Percentiles rank a stretch among this genome's conserved stretches.
phyloP scores from a whole-genome alignment of 306 rosid species.

The Gastrolobium villosum region DNA sequence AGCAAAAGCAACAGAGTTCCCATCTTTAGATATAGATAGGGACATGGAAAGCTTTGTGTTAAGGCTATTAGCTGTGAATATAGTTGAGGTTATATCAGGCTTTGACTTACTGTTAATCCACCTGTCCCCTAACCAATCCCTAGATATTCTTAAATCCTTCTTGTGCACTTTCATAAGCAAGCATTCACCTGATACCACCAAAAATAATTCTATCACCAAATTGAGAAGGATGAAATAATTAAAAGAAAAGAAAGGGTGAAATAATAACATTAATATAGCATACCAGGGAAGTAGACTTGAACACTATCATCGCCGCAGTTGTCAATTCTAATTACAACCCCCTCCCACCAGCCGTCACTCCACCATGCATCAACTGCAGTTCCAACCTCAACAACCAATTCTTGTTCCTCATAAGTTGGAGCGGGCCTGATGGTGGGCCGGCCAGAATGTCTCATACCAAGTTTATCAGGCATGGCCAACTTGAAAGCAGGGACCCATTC shows the following conservation, averaged over 20 bases:
- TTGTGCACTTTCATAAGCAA: conserved; percentile 62
- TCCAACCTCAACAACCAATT: conserved; percentile 66
- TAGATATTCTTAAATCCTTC: conserved; percentile 82
- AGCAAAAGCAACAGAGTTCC: conserved; percentile 54
- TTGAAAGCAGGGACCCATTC: conserved; percentile 91
- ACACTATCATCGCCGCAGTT: conserved; percentile 52
- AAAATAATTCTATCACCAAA: conserved; percentile 13
- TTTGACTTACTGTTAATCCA: conserved; percentile 76
- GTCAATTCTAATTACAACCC: conserved; percentile 72
- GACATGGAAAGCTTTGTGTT: conserved; percentile 57
- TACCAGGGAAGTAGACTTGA: conserved; percentile 88
- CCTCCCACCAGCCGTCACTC: conserved; percentile 99
- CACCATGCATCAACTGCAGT: conserved; percentile 96
- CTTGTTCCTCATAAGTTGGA: conserved; percentile 64
- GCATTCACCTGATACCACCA: conserved; percentile 78
- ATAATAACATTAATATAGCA: conserved; percentile 31
- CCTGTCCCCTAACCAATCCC: conserved; percentile 88
- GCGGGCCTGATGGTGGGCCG: conserved; percentile 84
- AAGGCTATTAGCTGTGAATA: conserved; percentile 55
- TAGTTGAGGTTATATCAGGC: conserved; percentile 67
- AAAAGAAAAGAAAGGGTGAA: background rate
- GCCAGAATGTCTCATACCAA: conserved; percentile 81
- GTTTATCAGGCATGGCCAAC: conserved; percentile 87
- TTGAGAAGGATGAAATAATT: background rate
- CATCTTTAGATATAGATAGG: conserved; percentile 54